Evolutionary conservation across 2,329 filamentous ascomycete genomes (phyloP), one percentile per base, ranked within the genome.

Genomic region (Trichoderma koningiopsis): DNA sequence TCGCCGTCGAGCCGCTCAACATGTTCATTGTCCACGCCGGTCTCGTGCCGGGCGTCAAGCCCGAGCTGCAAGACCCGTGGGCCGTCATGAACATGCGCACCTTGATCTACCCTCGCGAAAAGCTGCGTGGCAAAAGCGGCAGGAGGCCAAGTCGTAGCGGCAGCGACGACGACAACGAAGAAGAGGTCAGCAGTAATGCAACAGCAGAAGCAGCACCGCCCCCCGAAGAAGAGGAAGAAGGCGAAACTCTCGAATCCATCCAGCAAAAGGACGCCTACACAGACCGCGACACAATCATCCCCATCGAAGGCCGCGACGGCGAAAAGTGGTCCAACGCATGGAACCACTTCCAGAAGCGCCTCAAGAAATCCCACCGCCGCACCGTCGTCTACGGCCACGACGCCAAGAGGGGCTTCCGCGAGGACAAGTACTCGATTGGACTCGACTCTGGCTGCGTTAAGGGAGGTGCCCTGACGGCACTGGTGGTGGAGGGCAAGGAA

Each of bases 51-150:
- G 91, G 89, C 5, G 81, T 97, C 0, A 79, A 86, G 0, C 83
- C 97, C 16, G 84, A 90, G 57, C 83, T 86, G 63, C 95, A 91
- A 74, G 86, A 97, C 78, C 91, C 94, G 0, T 89, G 88, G 78
- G 90, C 91, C 63, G 91, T 92, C 52, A 97, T 97, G 94, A 96
- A 93, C 77, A 96, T 99, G 92, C 89, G 94, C 68, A 92, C 89
- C 7, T 87, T 97, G 66, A 85, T 92, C 73, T 85, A 83, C 72
- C 81, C 89, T 7, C 77, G 76, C 35, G 75, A 78, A 63, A 76
- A 80, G 29, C 77, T 81, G 33, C 79, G 79, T 82, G 72, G 83
- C 75, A 71, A 80, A 73, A 73, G 76, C n/a, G 10, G 52, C 37
- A 70, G 11, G 59, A 79, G n/a, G 40, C n/a, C 40, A 19, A n/a